Evolutionary conservation across 148 eudicot species (phyloP).

Genomic region (Chenopodium album): DNA sequence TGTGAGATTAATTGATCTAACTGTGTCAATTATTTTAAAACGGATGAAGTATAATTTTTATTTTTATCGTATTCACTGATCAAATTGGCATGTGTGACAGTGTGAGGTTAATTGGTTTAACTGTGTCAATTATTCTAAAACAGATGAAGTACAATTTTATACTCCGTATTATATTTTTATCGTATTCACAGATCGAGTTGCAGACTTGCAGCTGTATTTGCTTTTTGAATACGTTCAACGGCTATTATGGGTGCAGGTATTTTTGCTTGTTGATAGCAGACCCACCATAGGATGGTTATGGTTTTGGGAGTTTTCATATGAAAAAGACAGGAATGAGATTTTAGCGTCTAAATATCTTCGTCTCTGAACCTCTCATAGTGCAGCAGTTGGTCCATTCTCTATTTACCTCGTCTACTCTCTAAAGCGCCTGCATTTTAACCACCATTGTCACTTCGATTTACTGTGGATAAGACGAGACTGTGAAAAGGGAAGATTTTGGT

Average conservation of each 20-base stretch:
- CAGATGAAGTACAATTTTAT: too few relatives aligned
- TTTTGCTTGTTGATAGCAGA: conserved; percentile 12
- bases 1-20: too few relatives aligned
- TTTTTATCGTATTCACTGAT: not conserved
- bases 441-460: conserved; percentile 9
- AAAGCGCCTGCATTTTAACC: conserved; percentile 10
- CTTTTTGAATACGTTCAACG: conserved; percentile 24
- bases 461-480: conserved; percentile 12
- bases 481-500: conserved; percentile 9
- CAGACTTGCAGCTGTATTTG: conserved; percentile 12
- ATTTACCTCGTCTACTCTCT: conserved; percentile 11
- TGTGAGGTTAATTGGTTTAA: too few relatives aligned
- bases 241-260: conserved; percentile 35
- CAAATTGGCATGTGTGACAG: too few relatives aligned
- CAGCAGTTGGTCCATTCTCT: conserved; percentile 16
- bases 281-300: conserved; percentile 25
- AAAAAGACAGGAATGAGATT: conserved; percentile 3
- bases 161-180: not conserved
- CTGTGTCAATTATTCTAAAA: too few relatives aligned
- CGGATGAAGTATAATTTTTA: too few relatives aligned
- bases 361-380: conserved; percentile 9
- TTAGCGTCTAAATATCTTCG: conserved; percentile 19
- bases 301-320: conserved; percentile 20
- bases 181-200: not conserved
- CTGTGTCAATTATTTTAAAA: too few relatives aligned